phyloP scores from a whole-genome alignment of 495 filamentous ascomycete genomes.

The Elasticomyces elasticus region DNA sequence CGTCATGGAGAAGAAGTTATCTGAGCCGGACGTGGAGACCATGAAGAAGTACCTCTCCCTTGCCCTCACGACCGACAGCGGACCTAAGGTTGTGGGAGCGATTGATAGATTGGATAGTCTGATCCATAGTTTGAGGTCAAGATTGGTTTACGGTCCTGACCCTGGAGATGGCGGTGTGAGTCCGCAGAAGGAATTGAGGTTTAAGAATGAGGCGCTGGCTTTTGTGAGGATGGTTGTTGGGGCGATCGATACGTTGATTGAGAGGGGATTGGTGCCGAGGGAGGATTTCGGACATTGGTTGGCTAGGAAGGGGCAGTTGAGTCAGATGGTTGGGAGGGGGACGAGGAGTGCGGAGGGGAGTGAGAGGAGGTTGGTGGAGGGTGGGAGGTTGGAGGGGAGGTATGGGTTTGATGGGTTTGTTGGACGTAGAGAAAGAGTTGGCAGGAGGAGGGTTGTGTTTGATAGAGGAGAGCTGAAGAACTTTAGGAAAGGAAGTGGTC shows the following conservation, averaged over 20 bases:
- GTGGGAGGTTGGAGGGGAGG: background rate
- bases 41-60: constrained; percentile 34
- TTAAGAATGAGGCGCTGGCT: background rate
- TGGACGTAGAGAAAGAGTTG: background rate
- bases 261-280: constrained; percentile 13
- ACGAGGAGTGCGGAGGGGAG: background rate
- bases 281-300: constrained; percentile 13
- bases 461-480: background rate
- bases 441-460: background rate
- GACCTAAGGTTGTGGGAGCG: constrained; percentile 5
- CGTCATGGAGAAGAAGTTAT: constrained; percentile 17
- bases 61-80: constrained; percentile 17
- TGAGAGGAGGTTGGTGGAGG: background rate
- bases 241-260: constrained; percentile 15
- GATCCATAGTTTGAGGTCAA: constrained; percentile 9
- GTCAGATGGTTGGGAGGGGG: background rate
- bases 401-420: no score
- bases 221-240: constrained; percentile 10
- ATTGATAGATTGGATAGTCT: constrained; percentile 14
- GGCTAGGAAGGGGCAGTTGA: constrained; percentile 5
- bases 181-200: background rate
- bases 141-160: constrained; percentile 9
- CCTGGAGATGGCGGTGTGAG: background rate
- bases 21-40: constrained; percentile 35
- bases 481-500: background rate